These are phyloP conservation scores for Diplodia mutila DNA, from an alignment of 2,329 filamentous ascomycete genomes.

Conservation along the genomic window DNA sequence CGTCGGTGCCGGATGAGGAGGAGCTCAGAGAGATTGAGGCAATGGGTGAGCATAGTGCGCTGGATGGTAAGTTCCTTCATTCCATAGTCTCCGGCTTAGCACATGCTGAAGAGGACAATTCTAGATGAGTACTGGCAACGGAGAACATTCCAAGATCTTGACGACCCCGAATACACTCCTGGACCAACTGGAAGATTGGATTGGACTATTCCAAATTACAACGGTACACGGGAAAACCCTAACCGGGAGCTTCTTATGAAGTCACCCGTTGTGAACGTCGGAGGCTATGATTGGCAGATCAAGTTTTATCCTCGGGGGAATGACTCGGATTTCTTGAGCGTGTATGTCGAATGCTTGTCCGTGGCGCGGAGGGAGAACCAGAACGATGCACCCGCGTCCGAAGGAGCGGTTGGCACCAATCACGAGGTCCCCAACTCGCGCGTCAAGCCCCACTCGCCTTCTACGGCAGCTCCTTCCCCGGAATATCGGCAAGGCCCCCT, in stretches of 20 bases:
- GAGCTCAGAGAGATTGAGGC: constrained; percentile 63
- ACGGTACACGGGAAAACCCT: constrained; percentile 63
- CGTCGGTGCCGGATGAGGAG: constrained; percentile 57
- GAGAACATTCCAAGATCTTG: constrained; percentile 57
- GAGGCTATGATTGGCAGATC: constrained; percentile 66
- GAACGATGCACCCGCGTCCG: constrained; percentile 27
- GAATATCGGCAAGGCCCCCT: constrained; percentile 41
- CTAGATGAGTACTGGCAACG: constrained; percentile 62
- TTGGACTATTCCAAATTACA: constrained; percentile 62
- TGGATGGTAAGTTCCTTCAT: constrained; percentile 50
- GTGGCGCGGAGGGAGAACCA: constrained; percentile 37
- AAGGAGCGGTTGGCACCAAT: constrained; percentile 26
- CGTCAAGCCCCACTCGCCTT: not conserved
- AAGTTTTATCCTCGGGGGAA: constrained; percentile 68
- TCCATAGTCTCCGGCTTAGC: not conserved
- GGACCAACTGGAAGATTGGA: constrained; percentile 60
- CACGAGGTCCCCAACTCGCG: not conserved
- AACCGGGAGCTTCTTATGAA: constrained; percentile 63
- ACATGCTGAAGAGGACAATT: not conserved
- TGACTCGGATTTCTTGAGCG: constrained; percentile 60
- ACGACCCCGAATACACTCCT: constrained; percentile 62
- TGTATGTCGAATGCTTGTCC: constrained; percentile 65
- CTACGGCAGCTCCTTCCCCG: not conserved
- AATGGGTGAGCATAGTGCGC: constrained; percentile 56
- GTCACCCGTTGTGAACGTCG: constrained; percentile 59